Evolutionary conservation across 768 basidiomycete species (phyloP), one percentile per base, ranked within the genome.

Genomic region (Candolleomyces aberdarensis): DNA sequence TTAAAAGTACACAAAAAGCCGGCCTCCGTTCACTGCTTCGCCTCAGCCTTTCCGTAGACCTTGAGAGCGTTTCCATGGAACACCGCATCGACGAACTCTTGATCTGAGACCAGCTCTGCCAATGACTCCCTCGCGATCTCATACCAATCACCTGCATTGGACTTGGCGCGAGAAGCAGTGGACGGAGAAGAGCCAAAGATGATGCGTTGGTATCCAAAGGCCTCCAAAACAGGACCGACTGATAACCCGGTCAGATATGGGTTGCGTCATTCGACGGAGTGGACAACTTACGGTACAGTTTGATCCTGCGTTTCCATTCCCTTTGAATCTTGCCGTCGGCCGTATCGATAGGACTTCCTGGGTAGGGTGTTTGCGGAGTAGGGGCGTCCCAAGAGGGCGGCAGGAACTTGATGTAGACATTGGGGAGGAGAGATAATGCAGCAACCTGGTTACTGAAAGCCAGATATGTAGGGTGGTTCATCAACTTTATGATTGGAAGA

Each of bases 171-270:
- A 2, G 78, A 77, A 4, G 76, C 73, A n/a, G 78, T 72, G 11
- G 87, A 84, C 36, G 88, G 84, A 1, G 91, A 87, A 9, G 91
- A 88, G 8, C 92, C 92, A 72, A 89, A 94, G 19, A 94, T 80
- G 65, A 94, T 92, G 56, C 92, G 84, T 66, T 89, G 80, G 66
- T 84, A 91, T 7, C 92, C 92, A 70, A 94, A 94, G 3, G 92
- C 92, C 70, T 94, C 92, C 63, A 93, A 74, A 41, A 88, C 87
- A 15, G 90, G 92, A 8, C 86, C 88, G 64, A 94, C 92, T 94
- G 46, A 10, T n/a, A n/a, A 61, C 32, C 58, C 64, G 36, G 66
- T 19, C 47, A 58, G 32, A 46, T 26, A 26, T 26, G 49, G 29
- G 32, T 52, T 57, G 32, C 26, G 46, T 58, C 57, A 26, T 49